Conservation (phyloP, 208 protist genomes). For the Leishmania tarentolae region DNA sequence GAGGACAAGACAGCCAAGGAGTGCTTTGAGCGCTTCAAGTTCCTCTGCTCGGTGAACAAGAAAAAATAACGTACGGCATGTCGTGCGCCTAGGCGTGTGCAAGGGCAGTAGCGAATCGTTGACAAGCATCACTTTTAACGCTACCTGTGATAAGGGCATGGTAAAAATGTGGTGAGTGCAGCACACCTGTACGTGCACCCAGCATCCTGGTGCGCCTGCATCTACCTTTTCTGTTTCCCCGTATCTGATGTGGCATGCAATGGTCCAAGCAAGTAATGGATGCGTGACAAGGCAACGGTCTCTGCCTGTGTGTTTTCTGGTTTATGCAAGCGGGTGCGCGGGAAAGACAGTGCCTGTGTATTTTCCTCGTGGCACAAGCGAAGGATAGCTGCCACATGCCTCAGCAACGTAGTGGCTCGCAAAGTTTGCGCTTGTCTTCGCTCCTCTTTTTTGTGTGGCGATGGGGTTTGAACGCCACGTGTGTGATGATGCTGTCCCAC, state of each 20-base stretch:
- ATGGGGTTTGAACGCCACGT: background rate
- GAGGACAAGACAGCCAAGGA: conserved; percentile 96
- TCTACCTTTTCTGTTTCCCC: background rate
- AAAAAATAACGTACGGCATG: conserved; percentile 48
- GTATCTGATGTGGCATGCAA: background rate
- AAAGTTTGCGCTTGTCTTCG: background rate
- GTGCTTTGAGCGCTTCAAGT: conserved; percentile 96
- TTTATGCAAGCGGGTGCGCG: background rate
- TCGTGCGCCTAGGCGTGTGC: background rate
- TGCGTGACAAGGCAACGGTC: background rate
- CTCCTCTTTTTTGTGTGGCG: background rate
- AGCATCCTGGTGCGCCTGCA: background rate
- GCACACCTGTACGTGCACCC: background rate
- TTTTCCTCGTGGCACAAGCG: background rate
- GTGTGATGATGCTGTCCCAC: background rate
- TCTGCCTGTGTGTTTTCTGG: background rate
- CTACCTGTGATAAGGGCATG: background rate
- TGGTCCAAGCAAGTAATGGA: background rate
- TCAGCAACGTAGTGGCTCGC: background rate
- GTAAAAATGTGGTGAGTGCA: background rate
- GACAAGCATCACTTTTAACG: background rate
- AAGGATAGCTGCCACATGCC: background rate
- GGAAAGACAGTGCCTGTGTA: background rate
- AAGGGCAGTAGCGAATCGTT: background rate
- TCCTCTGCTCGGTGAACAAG: conserved; percentile 92